Evolutionary conservation across 2,329 filamentous ascomycete species (phyloP), one percentile per base, ranked within the genome.

Genomic region (Penicillium sp.): DNA sequence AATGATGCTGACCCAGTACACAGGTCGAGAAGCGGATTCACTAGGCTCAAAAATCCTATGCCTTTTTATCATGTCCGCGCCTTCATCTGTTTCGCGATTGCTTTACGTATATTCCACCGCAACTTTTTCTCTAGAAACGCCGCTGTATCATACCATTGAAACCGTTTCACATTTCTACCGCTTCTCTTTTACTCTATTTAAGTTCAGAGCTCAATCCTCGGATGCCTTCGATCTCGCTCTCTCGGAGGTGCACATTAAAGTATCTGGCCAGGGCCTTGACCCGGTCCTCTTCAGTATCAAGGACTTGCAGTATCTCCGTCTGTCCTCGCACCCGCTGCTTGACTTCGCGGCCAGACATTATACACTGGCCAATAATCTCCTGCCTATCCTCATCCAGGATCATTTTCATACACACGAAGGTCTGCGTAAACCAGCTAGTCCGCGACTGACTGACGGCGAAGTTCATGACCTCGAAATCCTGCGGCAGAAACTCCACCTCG

Each of bases 381-480:
- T 69, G 62, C 0, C 71, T 68, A 2, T 69, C 68, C 29, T 71
- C 66, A 37, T 78, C 66, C 46, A 79, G 59, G 49, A 84, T 66
- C 65, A 82, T 80, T 62, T 71, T 76, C 42, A 74, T 70, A 46
- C 78, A 74, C 16, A 84, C 61, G 28, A 84, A 64, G 2, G 61
- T 73, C 45, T 72, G 68, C 9, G 75, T 78, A 62, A 85, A 84
- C 61, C 74, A 78, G 46, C 72, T 77, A 24, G 63, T 61, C 18
- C 69, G 64, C 45, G 67, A 70, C 36, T 72, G 73, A 52, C 77
- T 80, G 1, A 77, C 79, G 38, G 61, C 77, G 55, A 71, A 78
- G 62, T 79, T 85, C 70, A 84, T 73, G 5, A 83, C 69, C 28
- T 73, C 74, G 57, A 81, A 86, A 64, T 87, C 84, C 35, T 70